These are phyloP conservation scores for Plantago elongata DNA, from an alignment of 257 asterid genomes.

Conservation along the genomic window DNA sequence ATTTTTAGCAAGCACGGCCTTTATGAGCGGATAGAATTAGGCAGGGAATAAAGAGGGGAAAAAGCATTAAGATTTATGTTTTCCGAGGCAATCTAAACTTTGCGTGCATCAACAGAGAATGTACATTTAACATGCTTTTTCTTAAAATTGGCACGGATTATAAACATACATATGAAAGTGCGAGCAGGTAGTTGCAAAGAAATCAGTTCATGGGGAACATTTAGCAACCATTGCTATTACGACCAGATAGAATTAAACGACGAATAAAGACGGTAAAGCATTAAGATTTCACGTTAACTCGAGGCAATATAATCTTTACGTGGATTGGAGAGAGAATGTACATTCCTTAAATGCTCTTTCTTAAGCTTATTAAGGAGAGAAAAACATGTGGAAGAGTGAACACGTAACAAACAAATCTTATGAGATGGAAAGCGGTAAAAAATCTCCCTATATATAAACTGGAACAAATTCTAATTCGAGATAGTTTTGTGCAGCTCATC, in stretches of 20 bases:
- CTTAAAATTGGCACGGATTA: slow-evolving; percentile 8
- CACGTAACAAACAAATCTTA: slow-evolving; percentile 8
- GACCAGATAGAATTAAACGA: too few species aligned
- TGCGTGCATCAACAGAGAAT: slow-evolving; percentile 5
- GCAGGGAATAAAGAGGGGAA: background rate
- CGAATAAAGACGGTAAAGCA: too few species aligned
- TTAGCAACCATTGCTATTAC: too few species aligned
- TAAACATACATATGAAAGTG: slow-evolving; percentile 1
- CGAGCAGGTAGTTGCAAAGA: slow-evolving; percentile 1
- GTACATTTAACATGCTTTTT: slow-evolving; percentile 14
- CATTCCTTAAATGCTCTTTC: too few species aligned
- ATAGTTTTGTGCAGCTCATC: slow-evolving; percentile 1
- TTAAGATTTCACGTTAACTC: too few species aligned
- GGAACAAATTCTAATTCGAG: slow-evolving; percentile 2
- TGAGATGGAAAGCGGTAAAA: background rate
- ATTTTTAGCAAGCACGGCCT: background rate
- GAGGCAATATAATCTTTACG: too few species aligned
- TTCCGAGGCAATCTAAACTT: slow-evolving; percentile 1
- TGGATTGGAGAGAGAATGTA: too few species aligned
- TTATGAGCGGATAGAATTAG: background rate
- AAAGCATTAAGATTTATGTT: background rate
- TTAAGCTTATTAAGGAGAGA: too few species aligned
- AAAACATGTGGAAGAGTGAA: background rate
- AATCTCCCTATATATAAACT: background rate
- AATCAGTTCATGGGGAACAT: background rate